Evolutionary conservation across 441 rosid species (phyloP).

Genomic region (Omphalea diandra): DNA sequence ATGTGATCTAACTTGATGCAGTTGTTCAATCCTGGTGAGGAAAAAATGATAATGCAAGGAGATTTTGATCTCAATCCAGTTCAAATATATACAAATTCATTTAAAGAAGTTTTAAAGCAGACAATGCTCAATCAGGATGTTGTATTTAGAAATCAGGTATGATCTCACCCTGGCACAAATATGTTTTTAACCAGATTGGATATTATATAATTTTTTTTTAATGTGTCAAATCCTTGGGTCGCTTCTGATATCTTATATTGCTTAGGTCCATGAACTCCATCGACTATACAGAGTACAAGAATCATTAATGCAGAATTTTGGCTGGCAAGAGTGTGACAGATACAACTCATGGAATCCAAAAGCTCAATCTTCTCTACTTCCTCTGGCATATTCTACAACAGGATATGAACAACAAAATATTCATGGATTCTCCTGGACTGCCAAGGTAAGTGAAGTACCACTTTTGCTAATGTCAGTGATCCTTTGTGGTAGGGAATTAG

Average conservation of each 20-base stretch:
- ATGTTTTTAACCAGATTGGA: constrained; percentile 3
- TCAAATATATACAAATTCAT: constrained; percentile 28
- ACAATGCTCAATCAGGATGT: constrained; percentile 46
- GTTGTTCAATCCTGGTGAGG: constrained; percentile 14
- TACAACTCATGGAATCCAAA: constrained; percentile 28
- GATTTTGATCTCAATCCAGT: constrained; percentile 37
- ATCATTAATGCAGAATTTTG: constrained; percentile 39
- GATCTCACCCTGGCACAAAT: background rate
- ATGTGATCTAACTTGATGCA: constrained; percentile 19
- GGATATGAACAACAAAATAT: constrained; percentile 20
- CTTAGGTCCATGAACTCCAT: constrained; percentile 54
- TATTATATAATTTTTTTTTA: constrained; percentile 7
- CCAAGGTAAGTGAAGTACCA: constrained; percentile 32
- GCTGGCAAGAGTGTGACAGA: constrained; percentile 23
- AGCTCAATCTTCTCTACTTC: constrained; percentile 20
- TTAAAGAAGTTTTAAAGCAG: constrained; percentile 34
- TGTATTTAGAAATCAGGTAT: constrained; percentile 49
- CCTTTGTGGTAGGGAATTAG: background rate
- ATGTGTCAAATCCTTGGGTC: background rate
- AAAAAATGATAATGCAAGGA: constrained; percentile 34
- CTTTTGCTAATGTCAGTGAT: constrained; percentile 1
- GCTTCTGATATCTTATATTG: constrained; percentile 5
- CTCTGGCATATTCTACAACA: constrained; percentile 20
- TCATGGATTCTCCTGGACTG: constrained; percentile 18
- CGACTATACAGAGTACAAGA: constrained; percentile 38